phyloP scores from a whole-genome alignment of 495 filamentous ascomycete genomes.

The Terfezia claveryi region DNA sequence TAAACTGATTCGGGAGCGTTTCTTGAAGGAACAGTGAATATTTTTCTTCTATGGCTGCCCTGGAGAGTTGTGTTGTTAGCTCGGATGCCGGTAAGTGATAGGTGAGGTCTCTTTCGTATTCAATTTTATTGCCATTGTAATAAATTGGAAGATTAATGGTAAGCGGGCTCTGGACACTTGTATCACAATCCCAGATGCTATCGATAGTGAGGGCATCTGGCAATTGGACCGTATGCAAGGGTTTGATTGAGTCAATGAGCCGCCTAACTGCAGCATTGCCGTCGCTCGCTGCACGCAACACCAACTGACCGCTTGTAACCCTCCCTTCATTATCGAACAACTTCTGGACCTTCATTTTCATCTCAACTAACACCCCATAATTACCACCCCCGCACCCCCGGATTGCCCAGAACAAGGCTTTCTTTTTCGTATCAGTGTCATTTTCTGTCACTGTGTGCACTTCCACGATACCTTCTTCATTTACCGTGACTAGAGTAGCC shows the following conservation, averaged over 20 bases:
- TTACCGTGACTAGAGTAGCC: constrained; percentile 25
- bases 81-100: background rate
- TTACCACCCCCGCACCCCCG: constrained; percentile 23
- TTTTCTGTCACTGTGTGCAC: constrained; percentile 22
- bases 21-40: background rate
- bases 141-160: background rate
- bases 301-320: background rate
- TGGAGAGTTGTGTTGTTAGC: background rate
- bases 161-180: background rate
- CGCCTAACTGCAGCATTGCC: background rate
- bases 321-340: background rate
- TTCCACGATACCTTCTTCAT: constrained; percentile 14
- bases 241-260: background rate
- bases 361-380: constrained; percentile 12
- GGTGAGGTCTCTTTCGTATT: background rate
- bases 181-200: background rate
- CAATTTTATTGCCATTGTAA: background rate
- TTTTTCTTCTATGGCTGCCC: background rate
- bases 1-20: background rate
- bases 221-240: background rate
- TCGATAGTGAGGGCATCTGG: background rate
- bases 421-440: constrained; percentile 7
- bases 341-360: background rate
- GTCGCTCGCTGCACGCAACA: no score
- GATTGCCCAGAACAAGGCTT: constrained; percentile 30